Conservation (phyloP, 2,329 filamentous ascomycete species). For the Arthrobotrys megalospora region DNA sequence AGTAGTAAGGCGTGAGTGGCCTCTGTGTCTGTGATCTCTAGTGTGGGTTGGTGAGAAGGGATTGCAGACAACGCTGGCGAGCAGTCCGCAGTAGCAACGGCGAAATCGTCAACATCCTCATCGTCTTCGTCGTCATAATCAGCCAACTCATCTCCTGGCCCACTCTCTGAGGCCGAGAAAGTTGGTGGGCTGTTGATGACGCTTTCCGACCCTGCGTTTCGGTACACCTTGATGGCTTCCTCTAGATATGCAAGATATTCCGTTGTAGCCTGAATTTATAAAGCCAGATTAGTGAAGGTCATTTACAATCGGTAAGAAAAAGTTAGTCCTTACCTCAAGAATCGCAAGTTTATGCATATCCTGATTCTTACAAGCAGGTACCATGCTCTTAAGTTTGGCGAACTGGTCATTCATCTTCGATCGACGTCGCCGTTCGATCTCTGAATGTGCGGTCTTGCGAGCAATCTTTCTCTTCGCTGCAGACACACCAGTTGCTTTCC, state of each 20-base stretch:
- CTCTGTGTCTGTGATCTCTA: conserved; percentile 63
- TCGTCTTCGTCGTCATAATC: conserved; percentile 52
- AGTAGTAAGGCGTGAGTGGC: conserved; percentile 64
- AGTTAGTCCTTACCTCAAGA: conserved; percentile 78
- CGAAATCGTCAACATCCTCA: conserved; percentile 46
- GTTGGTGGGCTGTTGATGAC: conserved; percentile 52
- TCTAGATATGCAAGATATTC: conserved; percentile 96
- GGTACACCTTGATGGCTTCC: conserved; percentile 68
- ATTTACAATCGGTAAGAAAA: conserved; percentile 8
- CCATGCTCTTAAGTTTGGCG: conserved; percentile 91
- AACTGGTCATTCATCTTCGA: conserved; percentile 99
- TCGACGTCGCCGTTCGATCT: conserved; percentile 89
- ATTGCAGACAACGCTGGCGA: conserved; percentile 50
- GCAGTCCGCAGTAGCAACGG: conserved; percentile 34
- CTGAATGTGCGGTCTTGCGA: conserved; percentile 93
- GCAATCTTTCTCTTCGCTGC: conserved; percentile 94
- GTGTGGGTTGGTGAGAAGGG: conserved; percentile 32
- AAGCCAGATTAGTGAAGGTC: conserved; percentile 27
- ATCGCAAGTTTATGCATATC: conserved; percentile 99
- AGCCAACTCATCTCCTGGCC: conserved; percentile 42
- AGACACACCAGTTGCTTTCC: conserved; percentile 63
- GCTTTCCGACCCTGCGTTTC: conserved; percentile 55
- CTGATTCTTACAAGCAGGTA: conserved; percentile 90
- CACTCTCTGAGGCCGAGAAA: conserved; percentile 55
- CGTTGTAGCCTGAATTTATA: conserved; percentile 82